Evolutionary conservation across 2,329 filamentous ascomycete genomes (phyloP).

Genomic region (Zymoseptoria ardabiliae): DNA sequence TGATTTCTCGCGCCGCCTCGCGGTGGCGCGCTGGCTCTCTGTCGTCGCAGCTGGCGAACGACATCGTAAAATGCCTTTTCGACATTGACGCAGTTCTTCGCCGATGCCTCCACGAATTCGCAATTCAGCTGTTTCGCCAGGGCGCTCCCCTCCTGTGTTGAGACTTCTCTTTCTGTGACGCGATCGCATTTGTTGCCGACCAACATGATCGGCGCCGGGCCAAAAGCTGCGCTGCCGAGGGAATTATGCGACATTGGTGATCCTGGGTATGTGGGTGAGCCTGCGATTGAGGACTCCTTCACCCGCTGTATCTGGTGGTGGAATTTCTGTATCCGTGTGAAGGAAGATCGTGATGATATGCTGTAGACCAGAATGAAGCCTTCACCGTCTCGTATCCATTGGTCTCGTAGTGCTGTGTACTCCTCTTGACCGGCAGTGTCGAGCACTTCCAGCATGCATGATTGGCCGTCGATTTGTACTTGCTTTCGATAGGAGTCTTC

Average conservation of each 20-base stretch:
- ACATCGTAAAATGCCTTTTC: slow-evolving; percentile 99
- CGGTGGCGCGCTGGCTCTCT: slow-evolving; percentile 45
- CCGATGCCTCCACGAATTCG: slow-evolving; percentile 93
- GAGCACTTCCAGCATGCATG: slow-evolving; percentile 94
- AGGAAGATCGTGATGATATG: slow-evolving; percentile 94
- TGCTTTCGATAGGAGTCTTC: slow-evolving; percentile 64
- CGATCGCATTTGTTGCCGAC: slow-evolving; percentile 98
- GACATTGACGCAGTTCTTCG: slow-evolving; percentile 97
- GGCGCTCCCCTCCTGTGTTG: slow-evolving; percentile 89
- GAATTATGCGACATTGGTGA: slow-evolving; percentile 57
- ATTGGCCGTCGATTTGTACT: slow-evolving; percentile 82
- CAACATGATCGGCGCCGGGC: slow-evolving; percentile 88
- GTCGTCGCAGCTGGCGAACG: slow-evolving; percentile 78
- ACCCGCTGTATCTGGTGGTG: slow-evolving; percentile 96
- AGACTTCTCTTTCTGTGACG: slow-evolving; percentile 91
- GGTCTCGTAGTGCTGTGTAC: slow-evolving; percentile 91
- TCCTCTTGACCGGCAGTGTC: slow-evolving; percentile 98
- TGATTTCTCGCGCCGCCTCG: slow-evolving; percentile 10
- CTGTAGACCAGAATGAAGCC: slow-evolving; percentile 97
- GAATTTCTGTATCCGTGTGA: slow-evolving; percentile 88
- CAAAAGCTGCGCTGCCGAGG: slow-evolving; percentile 47
- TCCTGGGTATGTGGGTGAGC: slow-evolving; percentile 68
- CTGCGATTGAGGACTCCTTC: slow-evolving; percentile 73
- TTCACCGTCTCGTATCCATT: slow-evolving; percentile 97
- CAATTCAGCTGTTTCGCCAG: slow-evolving; percentile 87